phyloP scores from a whole-genome alignment of 257 asterid species.

The Oldenlandia corymbosa region DNA sequence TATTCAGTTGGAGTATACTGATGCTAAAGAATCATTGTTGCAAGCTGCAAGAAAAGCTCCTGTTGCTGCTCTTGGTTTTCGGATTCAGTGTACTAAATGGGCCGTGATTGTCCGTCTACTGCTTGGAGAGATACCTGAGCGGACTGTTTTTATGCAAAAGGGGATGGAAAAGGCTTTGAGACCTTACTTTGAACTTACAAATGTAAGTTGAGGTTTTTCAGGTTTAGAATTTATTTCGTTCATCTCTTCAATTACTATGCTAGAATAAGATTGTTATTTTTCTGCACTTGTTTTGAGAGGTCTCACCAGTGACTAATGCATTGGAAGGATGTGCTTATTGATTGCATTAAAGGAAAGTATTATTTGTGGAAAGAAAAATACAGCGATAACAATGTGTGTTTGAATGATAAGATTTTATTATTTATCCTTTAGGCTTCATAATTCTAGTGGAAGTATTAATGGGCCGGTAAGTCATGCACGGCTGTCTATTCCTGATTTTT shows the following conservation, averaged over 20 bases:
- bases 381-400: neutral
- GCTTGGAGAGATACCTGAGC: constrained; percentile 95
- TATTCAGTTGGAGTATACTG: constrained; percentile 92
- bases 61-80: constrained; percentile 75
- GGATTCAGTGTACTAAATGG: constrained; percentile 87
- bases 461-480: no score
- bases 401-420: neutral
- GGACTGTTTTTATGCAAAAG: constrained; percentile 92
- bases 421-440: neutral
- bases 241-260: neutral
- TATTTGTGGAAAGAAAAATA: neutral
- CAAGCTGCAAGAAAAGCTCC: constrained; percentile 98
- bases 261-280: neutral
- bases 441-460: no score
- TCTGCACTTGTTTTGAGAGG: neutral
- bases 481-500: neutral
- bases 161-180: constrained; percentile 89
- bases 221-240: neutral
- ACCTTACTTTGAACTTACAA: constrained; percentile 94
- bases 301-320: no score
- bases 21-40: constrained; percentile 90
- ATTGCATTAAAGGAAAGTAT: no score
- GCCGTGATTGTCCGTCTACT: constrained; percentile 86
- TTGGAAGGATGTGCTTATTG: no score
- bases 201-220: constrained; percentile 45